Base-by-base conservation (phyloP, 148 eudicot genomes). In the Fallopia convolvulus region DNA sequence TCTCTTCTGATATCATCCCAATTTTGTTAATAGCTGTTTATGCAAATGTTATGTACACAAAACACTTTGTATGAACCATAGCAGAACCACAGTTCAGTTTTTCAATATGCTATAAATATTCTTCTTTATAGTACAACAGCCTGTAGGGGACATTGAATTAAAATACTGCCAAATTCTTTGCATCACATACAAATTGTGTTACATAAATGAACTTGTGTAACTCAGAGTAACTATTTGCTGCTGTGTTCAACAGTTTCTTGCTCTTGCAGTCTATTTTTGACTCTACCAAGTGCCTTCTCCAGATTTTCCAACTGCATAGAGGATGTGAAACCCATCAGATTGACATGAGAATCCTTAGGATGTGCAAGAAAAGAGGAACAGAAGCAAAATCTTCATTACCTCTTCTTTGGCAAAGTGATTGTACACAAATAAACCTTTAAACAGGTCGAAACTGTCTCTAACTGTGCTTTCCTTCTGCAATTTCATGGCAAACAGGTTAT, bases 391-490 rank as follows among this genome's bases (percentile, higher is more conserved):
- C 20, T 68, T 13, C 9, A 7, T 15, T 48, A 73, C 75, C 75
- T 73, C 75, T 15, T 42, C 75, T 44, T 44, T 73, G 33, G 75
- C 75, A 46, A 73, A 73, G 4, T 55, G 75, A 30, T 68, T 61
- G 41, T 30, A 55, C 17, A 32, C 30, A 9, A 81, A 87, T 71
- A 87, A 68, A 63, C 92, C 92, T 26, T 85, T 78, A 72, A 87
- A 89, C 80, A 89, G 76, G 73, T 89, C 92, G 44, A 87, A 89
- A 79, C 92, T 89, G 75, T 87, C 85, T 20, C 63, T 79, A 53
- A 72, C 65, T 18, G 87, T 75, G 83, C 81, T 87, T 60, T 89
- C 90, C 80, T 82, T 87, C 92, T 89, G 90, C 86, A 78, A 41
- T 61, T 72, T 5, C 72, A 39, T 15, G 17, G 44, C 9, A 36